phyloP scores from a whole-genome alignment of 2,329 filamentous ascomycete species.

The Rutstroemia sp. region DNA sequence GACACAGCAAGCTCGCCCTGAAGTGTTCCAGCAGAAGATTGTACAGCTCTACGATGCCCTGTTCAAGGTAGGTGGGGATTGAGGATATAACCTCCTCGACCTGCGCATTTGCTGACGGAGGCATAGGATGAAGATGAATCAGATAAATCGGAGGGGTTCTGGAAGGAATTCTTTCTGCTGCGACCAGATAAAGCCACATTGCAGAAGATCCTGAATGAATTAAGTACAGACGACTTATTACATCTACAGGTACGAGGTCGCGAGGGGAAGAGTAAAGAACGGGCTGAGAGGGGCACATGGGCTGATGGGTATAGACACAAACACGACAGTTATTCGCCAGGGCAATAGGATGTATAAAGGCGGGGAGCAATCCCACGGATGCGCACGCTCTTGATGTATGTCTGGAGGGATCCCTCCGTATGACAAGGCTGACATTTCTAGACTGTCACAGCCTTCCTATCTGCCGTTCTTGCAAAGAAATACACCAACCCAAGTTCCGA shows the following conservation, averaged over 20 bases:
- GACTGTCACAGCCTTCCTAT: conserved; percentile 86
- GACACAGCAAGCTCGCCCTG: conserved; percentile 83
- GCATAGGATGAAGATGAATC: conserved; percentile 54
- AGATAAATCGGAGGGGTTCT: conserved; percentile 83
- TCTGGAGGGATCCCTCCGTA: conserved; percentile 1
- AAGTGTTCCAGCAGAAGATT: conserved; percentile 90
- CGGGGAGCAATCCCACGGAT: conserved; percentile 51
- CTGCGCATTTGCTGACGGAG: conserved; percentile 13
- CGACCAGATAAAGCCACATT: conserved; percentile 68
- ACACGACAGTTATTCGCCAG: conserved; percentile 61
- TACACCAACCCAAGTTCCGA: conserved; percentile 95
- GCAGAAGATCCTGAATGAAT: conserved; percentile 58
- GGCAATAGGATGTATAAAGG: conserved; percentile 63
- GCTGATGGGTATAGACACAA: conserved; percentile 21
- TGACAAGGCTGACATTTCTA: conserved; percentile 41
- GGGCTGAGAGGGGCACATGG: conserved; percentile 7
- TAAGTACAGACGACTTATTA: conserved; percentile 68
- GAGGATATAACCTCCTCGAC: conserved; percentile 1
- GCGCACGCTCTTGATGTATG: conserved; percentile 81
- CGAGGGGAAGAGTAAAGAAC: background rate
- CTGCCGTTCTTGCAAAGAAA: conserved; percentile 74
- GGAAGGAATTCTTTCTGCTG: conserved; percentile 91
- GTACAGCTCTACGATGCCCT: conserved; percentile 80
- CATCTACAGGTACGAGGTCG: conserved; percentile 52
- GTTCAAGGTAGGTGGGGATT: conserved; percentile 55